Evolutionary conservation across 1,284 basidiomycete genomes (phyloP).

Genomic region (Ceratobasidium sp.): DNA sequence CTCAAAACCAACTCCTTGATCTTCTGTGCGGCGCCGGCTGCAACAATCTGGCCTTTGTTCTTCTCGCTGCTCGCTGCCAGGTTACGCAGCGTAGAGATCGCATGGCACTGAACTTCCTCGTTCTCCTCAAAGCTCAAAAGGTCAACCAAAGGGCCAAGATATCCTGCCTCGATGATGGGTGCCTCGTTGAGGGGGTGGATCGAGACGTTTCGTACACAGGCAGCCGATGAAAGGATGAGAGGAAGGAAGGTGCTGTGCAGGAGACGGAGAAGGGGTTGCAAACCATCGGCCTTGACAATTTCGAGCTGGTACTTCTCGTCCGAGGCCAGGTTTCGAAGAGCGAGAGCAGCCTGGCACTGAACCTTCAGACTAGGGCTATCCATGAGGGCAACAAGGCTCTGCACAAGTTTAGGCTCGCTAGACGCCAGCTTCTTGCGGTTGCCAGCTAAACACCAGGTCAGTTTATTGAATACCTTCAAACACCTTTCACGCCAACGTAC

Average conservation of each 20-base stretch:
- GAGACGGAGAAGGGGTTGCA: conserved; percentile 90
- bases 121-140: conserved; percentile 98
- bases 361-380: conserved; percentile 98
- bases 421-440: conserved; percentile 97
- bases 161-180: conserved; percentile 98
- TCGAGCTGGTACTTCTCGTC: conserved; percentile 99
- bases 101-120: conserved; percentile 99
- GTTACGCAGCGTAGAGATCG: conserved; percentile 98
- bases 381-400: conserved; percentile 95
- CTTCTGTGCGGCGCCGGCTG: conserved; percentile 96
- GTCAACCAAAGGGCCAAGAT: conserved; percentile 94
- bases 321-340: conserved; percentile 94
- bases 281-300: conserved; percentile 95
- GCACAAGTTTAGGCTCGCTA: conserved; percentile 93
- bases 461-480: conserved; percentile 7
- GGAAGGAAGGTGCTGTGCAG: conserved; percentile 97
- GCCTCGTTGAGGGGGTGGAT: conserved; percentile 99
- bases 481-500: conserved; percentile 54
- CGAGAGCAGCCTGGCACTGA: conserved; percentile 97
- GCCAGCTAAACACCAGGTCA: conserved; percentile 57
- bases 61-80: conserved; percentile 96
- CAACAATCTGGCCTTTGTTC: conserved; percentile 98
- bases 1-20: conserved; percentile 97
- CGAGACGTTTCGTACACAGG: conserved; percentile 98
- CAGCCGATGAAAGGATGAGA: conserved; percentile 97